These are phyloP conservation scores for Orbilia oligospora DNA, from an alignment of 2,329 filamentous ascomycete species.

Conservation along the genomic window DNA sequence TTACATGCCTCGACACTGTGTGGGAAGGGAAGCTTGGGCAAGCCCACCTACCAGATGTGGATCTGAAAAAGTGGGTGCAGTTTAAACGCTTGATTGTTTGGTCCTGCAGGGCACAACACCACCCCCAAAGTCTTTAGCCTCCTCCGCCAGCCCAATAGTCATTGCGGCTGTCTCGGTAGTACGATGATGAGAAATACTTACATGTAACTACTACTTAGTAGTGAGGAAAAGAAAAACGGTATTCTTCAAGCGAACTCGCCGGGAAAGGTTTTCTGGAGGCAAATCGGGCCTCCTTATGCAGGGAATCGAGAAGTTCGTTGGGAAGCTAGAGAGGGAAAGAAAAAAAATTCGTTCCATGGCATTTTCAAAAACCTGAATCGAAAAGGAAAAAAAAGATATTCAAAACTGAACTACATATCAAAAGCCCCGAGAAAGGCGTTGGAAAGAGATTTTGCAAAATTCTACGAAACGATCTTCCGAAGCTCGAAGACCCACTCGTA, in stretches of 20 bases:
- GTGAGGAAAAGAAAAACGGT: slow-evolving; percentile 19
- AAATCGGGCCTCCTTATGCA: slow-evolving; percentile 39
- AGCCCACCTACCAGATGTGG: slow-evolving; percentile 60
- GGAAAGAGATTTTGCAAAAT: not conserved
- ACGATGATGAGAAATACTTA: slow-evolving; percentile 5
- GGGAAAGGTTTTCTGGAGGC: slow-evolving; percentile 21
- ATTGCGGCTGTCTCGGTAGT: slow-evolving; percentile 38
- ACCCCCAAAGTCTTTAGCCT: slow-evolving; percentile 6
- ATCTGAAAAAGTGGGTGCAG: slow-evolving; percentile 29
- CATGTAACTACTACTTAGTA: too few relatives aligned
- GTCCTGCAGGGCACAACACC: slow-evolving; percentile 58
- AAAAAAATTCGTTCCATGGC: slow-evolving; percentile 2
- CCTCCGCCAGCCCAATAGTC: not conserved
- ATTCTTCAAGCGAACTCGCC: slow-evolving; percentile 30
- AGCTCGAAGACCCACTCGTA: slow-evolving; percentile 35
- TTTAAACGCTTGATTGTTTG: slow-evolving; percentile 42
- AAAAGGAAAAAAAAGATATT: not conserved
- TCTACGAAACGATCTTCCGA: slow-evolving; percentile 58
- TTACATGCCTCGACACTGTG: slow-evolving; percentile 29
- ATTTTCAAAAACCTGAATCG: slow-evolving; percentile 11
- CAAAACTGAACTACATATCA: slow-evolving; percentile 2
- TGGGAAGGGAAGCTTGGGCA: slow-evolving; percentile 14
- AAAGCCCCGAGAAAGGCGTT: slow-evolving; percentile 5
- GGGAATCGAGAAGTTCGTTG: slow-evolving; percentile 34
- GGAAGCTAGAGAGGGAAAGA: not conserved